phyloP scores from a whole-genome alignment of 257 asterid species.

The Orobanche coerulescens region DNA sequence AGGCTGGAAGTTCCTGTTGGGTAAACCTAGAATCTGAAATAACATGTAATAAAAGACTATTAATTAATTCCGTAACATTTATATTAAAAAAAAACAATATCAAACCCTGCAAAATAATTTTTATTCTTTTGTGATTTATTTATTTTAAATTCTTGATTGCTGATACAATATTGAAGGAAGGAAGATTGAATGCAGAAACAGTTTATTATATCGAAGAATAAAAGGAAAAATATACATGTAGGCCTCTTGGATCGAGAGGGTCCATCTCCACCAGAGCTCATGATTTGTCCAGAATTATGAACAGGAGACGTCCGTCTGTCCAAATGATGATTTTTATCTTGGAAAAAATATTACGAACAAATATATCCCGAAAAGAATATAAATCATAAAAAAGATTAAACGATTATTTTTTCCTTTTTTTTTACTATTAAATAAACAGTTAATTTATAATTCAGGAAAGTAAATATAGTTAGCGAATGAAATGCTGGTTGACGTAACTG shows the following conservation, averaged over 20 bases:
- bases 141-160: too few relatives aligned
- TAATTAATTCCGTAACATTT: not conserved
- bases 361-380: not conserved
- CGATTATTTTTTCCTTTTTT: not conserved
- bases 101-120: too few relatives aligned
- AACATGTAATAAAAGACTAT: not conserved
- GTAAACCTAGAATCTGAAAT: constrained; percentile 80
- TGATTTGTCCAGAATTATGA: constrained; percentile 12
- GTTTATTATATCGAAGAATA: not conserved
- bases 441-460: not conserved
- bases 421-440: not conserved
- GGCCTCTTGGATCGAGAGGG: constrained; percentile 33
- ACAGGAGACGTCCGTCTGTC: not conserved
- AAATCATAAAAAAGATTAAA: constrained; percentile 15
- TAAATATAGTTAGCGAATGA: not conserved
- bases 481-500: not conserved
- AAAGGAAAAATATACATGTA: constrained; percentile 26
- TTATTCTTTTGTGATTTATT: too few relatives aligned
- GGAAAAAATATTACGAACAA: not conserved
- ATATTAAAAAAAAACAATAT: not conserved
- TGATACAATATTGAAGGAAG: too few relatives aligned
- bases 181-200: not conserved
- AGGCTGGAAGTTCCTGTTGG: constrained; percentile 97
- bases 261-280: constrained; percentile 40
- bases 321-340: not conserved